Evolutionary conservation across 2,329 filamentous ascomycete species (phyloP).

Genomic region (Pseudonectria foliicola): DNA sequence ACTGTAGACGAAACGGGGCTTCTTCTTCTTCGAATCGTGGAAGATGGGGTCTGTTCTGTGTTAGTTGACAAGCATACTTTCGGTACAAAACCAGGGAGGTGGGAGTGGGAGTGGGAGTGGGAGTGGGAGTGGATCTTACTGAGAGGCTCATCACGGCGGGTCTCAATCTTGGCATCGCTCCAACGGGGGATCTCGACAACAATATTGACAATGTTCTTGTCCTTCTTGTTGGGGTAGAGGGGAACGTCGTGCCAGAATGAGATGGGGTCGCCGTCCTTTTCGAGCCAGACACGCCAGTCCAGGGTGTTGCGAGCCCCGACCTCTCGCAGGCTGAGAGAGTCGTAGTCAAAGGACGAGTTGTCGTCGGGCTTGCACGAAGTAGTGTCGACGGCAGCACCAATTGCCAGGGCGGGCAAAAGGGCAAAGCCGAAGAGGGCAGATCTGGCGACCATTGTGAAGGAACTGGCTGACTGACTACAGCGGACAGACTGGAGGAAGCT

Average conservation of each 20-base stretch:
- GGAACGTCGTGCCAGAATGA: constrained; percentile 38
- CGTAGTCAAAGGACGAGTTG: constrained; percentile 19
- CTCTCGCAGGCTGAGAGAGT: constrained; percentile 25
- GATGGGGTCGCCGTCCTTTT: constrained; percentile 31
- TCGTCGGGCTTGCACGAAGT: constrained; percentile 3
- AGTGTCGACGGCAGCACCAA: constrained; percentile 8
- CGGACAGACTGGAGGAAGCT: not conserved
- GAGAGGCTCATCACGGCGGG: constrained; percentile 31
- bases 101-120: too few species aligned
- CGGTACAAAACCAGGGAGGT: too few species aligned
- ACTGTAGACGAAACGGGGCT: constrained; percentile 32
- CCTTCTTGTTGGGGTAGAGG: constrained; percentile 27
- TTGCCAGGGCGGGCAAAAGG: constrained; percentile 11
- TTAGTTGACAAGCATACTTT: too few species aligned
- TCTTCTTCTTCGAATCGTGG: constrained; percentile 31
- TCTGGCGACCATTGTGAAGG: constrained; percentile 11
- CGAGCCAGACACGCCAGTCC: constrained; percentile 35
- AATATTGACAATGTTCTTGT: constrained; percentile 30
- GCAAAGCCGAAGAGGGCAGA: constrained; percentile 13
- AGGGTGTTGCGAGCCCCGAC: constrained; percentile 33
- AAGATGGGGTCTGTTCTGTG: constrained; percentile 29
- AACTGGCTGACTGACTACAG: too few species aligned
- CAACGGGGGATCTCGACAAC: constrained; percentile 36
- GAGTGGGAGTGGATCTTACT: too few species aligned
- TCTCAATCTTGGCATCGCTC: constrained; percentile 35